A percentile compares a stretch with the other conserved stretches of the same genome.
phyloP scores from a whole-genome alignment of 345 rosid species.

The Lepidium didymum region DNA sequence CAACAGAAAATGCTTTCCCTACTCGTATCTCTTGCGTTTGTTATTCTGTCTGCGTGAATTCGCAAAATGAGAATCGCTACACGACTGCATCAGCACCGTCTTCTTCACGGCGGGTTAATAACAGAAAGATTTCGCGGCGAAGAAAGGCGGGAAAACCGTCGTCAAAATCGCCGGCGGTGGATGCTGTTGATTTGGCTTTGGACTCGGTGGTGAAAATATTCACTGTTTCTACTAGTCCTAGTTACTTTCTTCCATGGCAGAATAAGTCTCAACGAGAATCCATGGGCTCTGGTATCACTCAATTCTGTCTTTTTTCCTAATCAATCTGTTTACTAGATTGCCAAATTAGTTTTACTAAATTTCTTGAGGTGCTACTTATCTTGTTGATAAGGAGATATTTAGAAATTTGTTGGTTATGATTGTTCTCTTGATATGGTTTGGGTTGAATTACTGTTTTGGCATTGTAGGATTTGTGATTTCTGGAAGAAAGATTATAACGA shows the following conservation, averaged over 20 bases:
- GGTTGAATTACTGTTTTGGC: neutral
- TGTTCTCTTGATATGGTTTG: neutral
- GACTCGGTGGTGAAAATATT: conserved; percentile 35
- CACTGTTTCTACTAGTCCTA: conserved; percentile 32
- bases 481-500: conserved; percentile 70
- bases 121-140: conserved; percentile 13
- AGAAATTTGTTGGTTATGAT: neutral
- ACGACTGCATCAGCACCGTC: neutral
- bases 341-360: neutral
- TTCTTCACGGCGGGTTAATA: neutral
- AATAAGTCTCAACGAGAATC: conserved; percentile 64
- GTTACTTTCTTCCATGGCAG: conserved; percentile 37
- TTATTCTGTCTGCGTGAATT: neutral
- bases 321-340: neutral
- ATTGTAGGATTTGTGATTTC: conserved; percentile 37
- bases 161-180: neutral
- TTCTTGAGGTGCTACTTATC: neutral
- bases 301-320: neutral
- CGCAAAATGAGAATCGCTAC: conserved; percentile 4
- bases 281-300: conserved; percentile 30
- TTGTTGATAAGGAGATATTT: neutral
- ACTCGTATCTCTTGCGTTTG: neutral
- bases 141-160: neutral
- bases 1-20: neutral
- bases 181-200: conserved; percentile 24